These are phyloP conservation scores for Aspergillus aculeatinus DNA, from an alignment of 2,329 filamentous ascomycete genomes.

Conservation along the genomic window DNA sequence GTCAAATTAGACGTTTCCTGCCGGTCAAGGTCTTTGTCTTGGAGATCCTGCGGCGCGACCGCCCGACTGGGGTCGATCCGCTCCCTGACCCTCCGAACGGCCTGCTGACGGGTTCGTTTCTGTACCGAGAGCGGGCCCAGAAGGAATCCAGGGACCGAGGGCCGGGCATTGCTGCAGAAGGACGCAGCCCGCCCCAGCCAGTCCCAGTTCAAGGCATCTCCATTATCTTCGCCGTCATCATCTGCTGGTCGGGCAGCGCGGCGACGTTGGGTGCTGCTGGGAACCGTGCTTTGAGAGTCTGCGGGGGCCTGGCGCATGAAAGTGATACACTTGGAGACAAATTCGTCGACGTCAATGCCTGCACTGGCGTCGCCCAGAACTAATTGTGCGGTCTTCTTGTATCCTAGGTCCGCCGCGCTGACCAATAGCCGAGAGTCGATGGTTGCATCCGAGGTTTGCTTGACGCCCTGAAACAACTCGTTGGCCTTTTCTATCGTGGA, in stretches of 20 bases:
- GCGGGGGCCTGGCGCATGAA: slow-evolving; percentile 75
- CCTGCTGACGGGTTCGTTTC: slow-evolving; percentile 71
- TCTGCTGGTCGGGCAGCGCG: slow-evolving; percentile 49
- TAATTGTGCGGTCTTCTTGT: slow-evolving; percentile 73
- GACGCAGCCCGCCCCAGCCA: slow-evolving; percentile 77
- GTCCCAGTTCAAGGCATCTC: slow-evolving; percentile 81
- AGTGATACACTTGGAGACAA: slow-evolving; percentile 82
- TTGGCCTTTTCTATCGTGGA: slow-evolving; percentile 68
- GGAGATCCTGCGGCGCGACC: slow-evolving; percentile 72
- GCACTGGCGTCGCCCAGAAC: slow-evolving; percentile 70
- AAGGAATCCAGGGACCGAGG: slow-evolving; percentile 77
- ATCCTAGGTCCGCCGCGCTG: slow-evolving; percentile 73
- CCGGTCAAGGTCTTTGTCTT: slow-evolving; percentile 69
- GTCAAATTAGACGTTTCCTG: slow-evolving; percentile 79
- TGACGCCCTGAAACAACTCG: slow-evolving; percentile 64
- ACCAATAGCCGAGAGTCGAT: slow-evolving; percentile 87
- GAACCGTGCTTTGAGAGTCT: slow-evolving; percentile 51
- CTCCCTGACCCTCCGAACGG: slow-evolving; percentile 68
- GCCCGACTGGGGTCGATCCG: slow-evolving; percentile 68
- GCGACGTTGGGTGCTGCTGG: slow-evolving; percentile 38
- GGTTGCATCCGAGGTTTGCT: slow-evolving; percentile 85
- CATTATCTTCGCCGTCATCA: slow-evolving; percentile 67
- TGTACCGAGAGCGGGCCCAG: slow-evolving; percentile 86
- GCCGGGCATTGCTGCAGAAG: slow-evolving; percentile 69
- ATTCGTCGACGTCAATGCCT: slow-evolving; percentile 85